Conservation (phyloP, 495 filamentous ascomycete genomes). For the Neurospora hispaniola region DNA sequence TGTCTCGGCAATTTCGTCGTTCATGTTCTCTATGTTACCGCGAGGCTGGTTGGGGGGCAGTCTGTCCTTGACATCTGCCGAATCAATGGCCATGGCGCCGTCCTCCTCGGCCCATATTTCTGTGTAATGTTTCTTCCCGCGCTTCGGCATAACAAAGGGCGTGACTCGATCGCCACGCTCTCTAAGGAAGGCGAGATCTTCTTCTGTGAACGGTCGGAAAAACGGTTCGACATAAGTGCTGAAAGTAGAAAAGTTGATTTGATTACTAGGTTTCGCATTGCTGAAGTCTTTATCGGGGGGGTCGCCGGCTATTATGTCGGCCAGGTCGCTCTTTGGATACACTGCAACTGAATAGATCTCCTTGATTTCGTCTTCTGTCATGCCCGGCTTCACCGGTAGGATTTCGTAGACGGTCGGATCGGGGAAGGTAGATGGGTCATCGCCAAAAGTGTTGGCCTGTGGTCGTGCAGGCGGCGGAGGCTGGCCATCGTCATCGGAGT, state of each 20-base stretch:
- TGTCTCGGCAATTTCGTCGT: slow-evolving; percentile 73
- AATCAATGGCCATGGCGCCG: slow-evolving; percentile 59
- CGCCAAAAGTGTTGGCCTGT: slow-evolving; percentile 72
- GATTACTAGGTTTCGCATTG: slow-evolving; percentile 83
- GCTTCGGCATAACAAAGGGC: slow-evolving; percentile 76
- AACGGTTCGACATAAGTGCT: slow-evolving; percentile 80
- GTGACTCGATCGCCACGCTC: slow-evolving; percentile 76
- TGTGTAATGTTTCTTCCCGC: slow-evolving; percentile 74
- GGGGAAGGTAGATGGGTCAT: slow-evolving; percentile 81
- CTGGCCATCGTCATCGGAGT: slow-evolving; percentile 63
- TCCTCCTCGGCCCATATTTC: slow-evolving; percentile 94
- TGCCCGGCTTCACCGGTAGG: slow-evolving; percentile 55
- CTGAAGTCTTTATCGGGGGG: slow-evolving; percentile 92
- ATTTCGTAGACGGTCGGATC: slow-evolving; percentile 96
- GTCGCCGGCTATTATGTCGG: slow-evolving; percentile 74
- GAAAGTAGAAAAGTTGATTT: slow-evolving; percentile 87
- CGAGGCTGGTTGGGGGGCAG: slow-evolving; percentile 70
- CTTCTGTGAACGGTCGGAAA: slow-evolving; percentile 81
- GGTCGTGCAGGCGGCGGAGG: slow-evolving; percentile 65
- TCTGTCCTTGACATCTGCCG: slow-evolving; percentile 44
- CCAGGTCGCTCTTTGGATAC: slow-evolving; percentile 72
- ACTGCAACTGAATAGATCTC: slow-evolving; percentile 77
- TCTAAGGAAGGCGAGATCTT: slow-evolving; percentile 86
- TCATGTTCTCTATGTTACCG: slow-evolving; percentile 74
- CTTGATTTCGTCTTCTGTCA: slow-evolving; percentile 71